These are phyloP conservation scores for Penicillium digitatum DNA, from an alignment of 2,329 filamentous ascomycete genomes.

Conservation along the genomic window DNA sequence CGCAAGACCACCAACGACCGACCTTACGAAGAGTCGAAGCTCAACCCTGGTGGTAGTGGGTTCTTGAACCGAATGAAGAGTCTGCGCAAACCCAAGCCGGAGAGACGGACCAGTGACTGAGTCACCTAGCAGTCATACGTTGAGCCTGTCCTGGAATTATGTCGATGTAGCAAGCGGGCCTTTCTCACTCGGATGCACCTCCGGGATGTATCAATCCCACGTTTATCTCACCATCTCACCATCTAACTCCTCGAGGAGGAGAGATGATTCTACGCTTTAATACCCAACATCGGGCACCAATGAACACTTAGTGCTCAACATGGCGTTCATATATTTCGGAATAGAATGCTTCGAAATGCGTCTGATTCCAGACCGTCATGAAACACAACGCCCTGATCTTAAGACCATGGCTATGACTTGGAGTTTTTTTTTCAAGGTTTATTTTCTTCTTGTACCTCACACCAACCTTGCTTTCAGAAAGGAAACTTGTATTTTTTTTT, in stretches of 20 bases:
- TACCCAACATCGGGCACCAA: conserved; percentile 23
- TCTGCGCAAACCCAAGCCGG: conserved; percentile 56
- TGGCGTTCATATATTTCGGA: conserved; percentile 21
- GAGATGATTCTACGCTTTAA: conserved; percentile 25
- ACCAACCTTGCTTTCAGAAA: conserved; percentile 7
- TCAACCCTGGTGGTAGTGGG: conserved; percentile 52
- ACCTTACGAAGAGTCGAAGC: conserved; percentile 40
- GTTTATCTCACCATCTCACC: background rate
- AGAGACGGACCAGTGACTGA: conserved; percentile 36
- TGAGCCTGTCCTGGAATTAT: background rate
- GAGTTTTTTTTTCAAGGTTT: background rate
- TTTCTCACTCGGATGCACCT: background rate
- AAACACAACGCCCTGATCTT: background rate
- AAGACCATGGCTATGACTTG: conserved; percentile 1
- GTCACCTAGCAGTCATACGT: background rate
- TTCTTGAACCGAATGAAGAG: conserved; percentile 78
- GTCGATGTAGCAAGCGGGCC: background rate
- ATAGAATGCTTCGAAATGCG: conserved; percentile 7
- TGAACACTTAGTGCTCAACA: conserved; percentile 13
- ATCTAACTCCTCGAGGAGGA: conserved; percentile 3
- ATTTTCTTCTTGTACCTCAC: conserved; percentile 7
- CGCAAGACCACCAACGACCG: conserved; percentile 61
- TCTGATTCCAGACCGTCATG: background rate
- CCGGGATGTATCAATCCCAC: background rate
- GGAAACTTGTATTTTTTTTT: conserved; percentile 5